Evolutionary conservation across 1,284 basidiomycete genomes (phyloP), one percentile per base, ranked within the genome.

Genomic region (Marasmius fiardii): DNA sequence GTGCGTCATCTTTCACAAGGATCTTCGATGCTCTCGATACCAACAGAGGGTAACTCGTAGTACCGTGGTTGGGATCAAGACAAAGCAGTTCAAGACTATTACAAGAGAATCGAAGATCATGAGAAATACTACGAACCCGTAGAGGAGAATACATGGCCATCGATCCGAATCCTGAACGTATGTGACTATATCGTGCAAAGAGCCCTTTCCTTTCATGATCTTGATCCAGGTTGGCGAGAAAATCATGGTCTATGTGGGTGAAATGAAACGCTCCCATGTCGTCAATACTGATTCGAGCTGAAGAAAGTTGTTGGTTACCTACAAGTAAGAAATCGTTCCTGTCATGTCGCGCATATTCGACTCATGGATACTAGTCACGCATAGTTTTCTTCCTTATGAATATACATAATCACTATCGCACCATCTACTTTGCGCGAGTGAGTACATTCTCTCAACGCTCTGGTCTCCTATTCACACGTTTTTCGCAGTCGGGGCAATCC

Each of bases 381-480:
- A 92, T 96, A 56, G 90, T 96, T 3, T 97, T 96, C 75, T 97
- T 95, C 81, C 80, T 97, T 57, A 98, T 97, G 96, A 98, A 97
- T 69, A 98, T 96, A 54, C 95, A 99, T 75, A 96, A 96, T 66
- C 80, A 82, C 50, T 90, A 88, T 63, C 82, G 95, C 20, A 95
- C 89, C 43, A 96, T 95, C 58, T 96, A 93, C 71, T 96, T 97
- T 71, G 94, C 94, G 4, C 77, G 94, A 47, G 93, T 95, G 65
- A 58, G 88, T 69, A 4, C 21, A 41, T 35, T 14, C 47, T 43
- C 12, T 59, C 1, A 49, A 18, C 31, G 5, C 23, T 28, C 28
- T 11, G 41, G 24, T 53, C 39, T 5, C 24, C 35, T n/a, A 45
- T 26, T 33, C 44, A 39, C 41, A 20, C 33, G 34, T 37, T 45